Percentiles rank a stretch among this genome's conserved stretches.
phyloP scores from a whole-genome alignment of 2,329 filamentous ascomycete genomes.

The Mariannaea elegans region DNA sequence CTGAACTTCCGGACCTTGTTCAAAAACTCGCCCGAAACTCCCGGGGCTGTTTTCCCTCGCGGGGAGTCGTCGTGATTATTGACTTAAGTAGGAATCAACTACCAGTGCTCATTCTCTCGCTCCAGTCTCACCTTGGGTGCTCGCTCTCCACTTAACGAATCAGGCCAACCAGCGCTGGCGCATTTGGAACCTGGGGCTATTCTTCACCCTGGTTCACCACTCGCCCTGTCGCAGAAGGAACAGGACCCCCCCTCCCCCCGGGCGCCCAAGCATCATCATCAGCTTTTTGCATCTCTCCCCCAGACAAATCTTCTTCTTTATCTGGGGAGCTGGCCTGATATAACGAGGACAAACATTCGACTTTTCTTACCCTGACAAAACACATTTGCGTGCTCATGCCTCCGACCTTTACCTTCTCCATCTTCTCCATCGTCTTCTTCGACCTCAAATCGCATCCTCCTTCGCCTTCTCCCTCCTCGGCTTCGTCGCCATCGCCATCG shows the following conservation, averaged over 20 bases:
- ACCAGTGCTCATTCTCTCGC: neutral
- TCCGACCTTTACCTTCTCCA: neutral
- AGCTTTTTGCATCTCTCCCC: neutral
- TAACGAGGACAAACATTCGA: neutral
- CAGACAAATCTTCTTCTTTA: neutral
- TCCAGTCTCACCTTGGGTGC: neutral
- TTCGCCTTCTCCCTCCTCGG: neutral
- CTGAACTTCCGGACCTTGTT: neutral
- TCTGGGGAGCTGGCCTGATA: neutral
- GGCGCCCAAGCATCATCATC: neutral
- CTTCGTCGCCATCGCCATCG: neutral
- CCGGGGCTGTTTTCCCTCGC: neutral
- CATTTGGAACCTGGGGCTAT: slow-evolving; percentile 22
- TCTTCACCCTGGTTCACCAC: slow-evolving; percentile 4
- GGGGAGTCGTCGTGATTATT: too few species aligned
- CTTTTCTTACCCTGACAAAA: neutral
- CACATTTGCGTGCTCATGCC: slow-evolving; percentile 3
- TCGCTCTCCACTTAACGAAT: slow-evolving; percentile 5
- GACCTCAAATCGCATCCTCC: slow-evolving; percentile 1
- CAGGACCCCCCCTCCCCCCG: neutral
- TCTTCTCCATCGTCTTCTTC: neutral
- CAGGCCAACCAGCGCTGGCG: slow-evolving; percentile 28
- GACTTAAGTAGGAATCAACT: too few species aligned
- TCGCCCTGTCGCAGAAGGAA: neutral
- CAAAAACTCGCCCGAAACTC: neutral